phyloP scores from a whole-genome alignment of 108 stramenopile genomes.

The Cyclotella sp. region DNA sequence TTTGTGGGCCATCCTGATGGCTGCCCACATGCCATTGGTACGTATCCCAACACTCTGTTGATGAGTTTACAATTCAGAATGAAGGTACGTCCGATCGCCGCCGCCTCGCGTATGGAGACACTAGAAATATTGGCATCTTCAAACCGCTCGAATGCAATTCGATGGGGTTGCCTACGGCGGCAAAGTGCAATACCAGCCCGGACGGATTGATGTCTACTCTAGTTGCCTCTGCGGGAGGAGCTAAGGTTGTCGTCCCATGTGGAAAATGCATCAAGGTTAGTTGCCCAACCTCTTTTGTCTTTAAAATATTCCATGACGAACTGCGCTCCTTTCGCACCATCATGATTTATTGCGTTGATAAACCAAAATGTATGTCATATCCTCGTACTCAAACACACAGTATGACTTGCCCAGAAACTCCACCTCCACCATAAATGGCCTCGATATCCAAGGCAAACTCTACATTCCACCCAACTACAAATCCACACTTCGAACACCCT shows the following conservation, averaged over 20 bases:
- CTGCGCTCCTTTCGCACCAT: too few relatives aligned
- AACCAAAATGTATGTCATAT: neutral
- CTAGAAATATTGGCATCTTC: slow-evolving; percentile 32
- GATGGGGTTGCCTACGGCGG: slow-evolving; percentile 9
- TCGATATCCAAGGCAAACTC: slow-evolving; percentile 64
- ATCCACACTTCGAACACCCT: slow-evolving; percentile 57
- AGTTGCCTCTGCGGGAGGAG: slow-evolving; percentile 9
- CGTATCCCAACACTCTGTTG: too few relatives aligned
- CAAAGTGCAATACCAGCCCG: neutral
- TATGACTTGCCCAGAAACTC: slow-evolving; percentile 20
- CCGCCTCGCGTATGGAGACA: slow-evolving; percentile 10
- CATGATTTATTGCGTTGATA: too few relatives aligned
- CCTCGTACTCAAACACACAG: neutral
- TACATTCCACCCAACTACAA: slow-evolving; percentile 50
- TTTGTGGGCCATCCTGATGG: too few relatives aligned
- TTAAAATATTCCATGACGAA: too few relatives aligned
- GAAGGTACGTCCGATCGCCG: neutral
- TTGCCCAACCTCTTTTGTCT: too few relatives aligned
- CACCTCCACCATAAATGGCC: slow-evolving; percentile 39
- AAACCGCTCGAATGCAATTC: slow-evolving; percentile 29
- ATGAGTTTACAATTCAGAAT: neutral
- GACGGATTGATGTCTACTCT: slow-evolving; percentile 26
- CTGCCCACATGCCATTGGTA: too few relatives aligned
- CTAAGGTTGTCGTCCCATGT: slow-evolving; percentile 28
- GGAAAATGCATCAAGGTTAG: slow-evolving; percentile 40